Evolutionary conservation across 2,329 filamentous ascomycete genomes (phyloP), one percentile per base, ranked within the genome.

Genomic region (Tolypocladium album): DNA sequence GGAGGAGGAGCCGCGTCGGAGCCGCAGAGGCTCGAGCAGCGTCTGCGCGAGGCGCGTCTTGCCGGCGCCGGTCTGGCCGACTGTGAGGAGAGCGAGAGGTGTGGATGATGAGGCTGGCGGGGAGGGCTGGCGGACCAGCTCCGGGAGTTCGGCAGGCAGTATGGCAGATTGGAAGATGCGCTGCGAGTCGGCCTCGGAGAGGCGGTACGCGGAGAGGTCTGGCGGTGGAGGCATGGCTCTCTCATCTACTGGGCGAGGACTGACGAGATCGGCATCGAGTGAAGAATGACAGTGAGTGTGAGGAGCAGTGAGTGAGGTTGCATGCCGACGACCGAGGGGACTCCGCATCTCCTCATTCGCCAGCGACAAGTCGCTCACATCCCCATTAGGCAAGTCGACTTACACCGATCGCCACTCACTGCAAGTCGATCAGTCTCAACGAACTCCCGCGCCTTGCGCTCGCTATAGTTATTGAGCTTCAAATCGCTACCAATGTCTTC

Each of bases 41-140:
- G 67, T 64, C 2, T 76, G 77, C 13, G 77, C 74, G 1, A 76
- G 71, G 59, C 73, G 72, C 20, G 77, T 79, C 61, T 80, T 81
- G 58, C 78, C 78, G 17, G 78, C 76, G 65, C 78, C 78, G 6
- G 78, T 80, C 64, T 79, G 78, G 62, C 78, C 78, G 34, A 79
- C 72, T 17, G 78, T 67, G 24, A 80, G 69, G 55, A 80, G 66
- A 40, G 74, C 77, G 17, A 77, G 68, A 43, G 76, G 75, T 12
- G 50, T 40, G 17, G 52, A 34, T 4, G 58, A 1, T 15, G 61
- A 47, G 20, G 50, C 17, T 42, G 56, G 55, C 55, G 15, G 63
- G 20, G 45, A 58, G 52, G n/a, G 60, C 57, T 27, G 65, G 52
- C 7, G 9, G 8, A n/a, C 50, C 4, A 45, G n/a, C 52, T 58